Evolutionary conservation across 2,329 filamentous ascomycete species (phyloP), one percentile per base, ranked within the genome.

Genomic region (Pseudogymnoascus sp.): DNA sequence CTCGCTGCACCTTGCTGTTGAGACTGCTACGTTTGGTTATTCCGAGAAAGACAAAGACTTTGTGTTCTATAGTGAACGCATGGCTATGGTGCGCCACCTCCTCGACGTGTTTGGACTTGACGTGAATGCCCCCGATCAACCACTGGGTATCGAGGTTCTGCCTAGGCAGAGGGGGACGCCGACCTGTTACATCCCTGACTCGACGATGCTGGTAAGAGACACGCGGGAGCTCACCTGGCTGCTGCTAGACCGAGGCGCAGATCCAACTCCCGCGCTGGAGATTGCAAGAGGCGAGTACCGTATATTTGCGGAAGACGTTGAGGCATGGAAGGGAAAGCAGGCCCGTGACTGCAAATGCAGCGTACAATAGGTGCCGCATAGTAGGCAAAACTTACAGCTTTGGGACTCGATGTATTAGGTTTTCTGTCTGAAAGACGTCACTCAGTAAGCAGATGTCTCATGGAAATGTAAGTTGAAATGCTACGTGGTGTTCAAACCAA

Each of bases 81-180:
- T 65, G 61, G 61, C 42, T 50, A 63, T 65, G 63, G 61, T 65
- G 28, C 61, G 15, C 5, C 61, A 65, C 36, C 63, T 65, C 15
- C 26, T 65, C 17, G 63, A 65, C 47, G 44, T 60, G 15, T 42
- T 65, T 35, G 44, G 36, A 31, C 61, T 65, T 26, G 33, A 65
- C 35, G 23, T 63, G 15, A 63, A 65, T 36, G 61, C 63, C 33
- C 50, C 50, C 8, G 61, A 31, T 53, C 21, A 63, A 61, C 61
- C 21, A 23, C 1, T 19, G 15, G 50, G 50, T 57, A 57, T 9
- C 50, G 9, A n/a, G 13, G 11, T n/a, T 57, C 21, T 63, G 38
- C 13, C 61, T 35, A 28, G 13, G 42, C 63, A 63, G 15, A 5
- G 33, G 2, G 31, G 47, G 2, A 63, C 61, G 13, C 63, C 63